Evolutionary conservation across 2,329 filamentous ascomycete genomes (phyloP), one percentile per base, ranked within the genome.

Genomic region (Pyrenophora tritici-repentis): DNA sequence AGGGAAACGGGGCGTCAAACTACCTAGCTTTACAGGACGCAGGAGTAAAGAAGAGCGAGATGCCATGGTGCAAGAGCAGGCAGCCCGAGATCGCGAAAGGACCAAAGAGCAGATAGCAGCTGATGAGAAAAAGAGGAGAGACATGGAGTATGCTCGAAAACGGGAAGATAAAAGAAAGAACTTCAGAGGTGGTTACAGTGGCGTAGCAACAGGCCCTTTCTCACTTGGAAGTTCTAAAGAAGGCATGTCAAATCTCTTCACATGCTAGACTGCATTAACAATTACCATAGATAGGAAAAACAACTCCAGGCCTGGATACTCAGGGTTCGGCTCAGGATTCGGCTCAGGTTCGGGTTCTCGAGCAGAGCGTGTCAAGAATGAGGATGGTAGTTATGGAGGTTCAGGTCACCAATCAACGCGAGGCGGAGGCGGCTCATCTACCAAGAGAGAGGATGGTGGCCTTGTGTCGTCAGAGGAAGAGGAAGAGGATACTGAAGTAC

Each of bases 391-490:
- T 32, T 51, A 58, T 12, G 53, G 51, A 32, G 62, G 59, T 12
- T 47, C 61, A 14, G 44, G 56, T 22, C 33, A 42, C 36, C 56
- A 59, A 31, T 62, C 62, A 35, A 47, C 49, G 10, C 57, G 56
- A 9, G 41, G 56, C 9, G 58, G 56, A 35, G 43, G 46, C 6
- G 41, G 55, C 33, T 29, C 60, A 7, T 63, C 56, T 4, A 55
- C 62, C 45, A 67, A 67, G 42, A 59, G 60, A 32, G 61, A 72
- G 53, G 61, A 76, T 47, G 74, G 74, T 8, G 76, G 72, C 14
- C 73, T 77, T 46, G 72, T 77, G 6, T 78, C 77, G 9, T 78
- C 77, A 18, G 79, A 81, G 40, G 81, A 83, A 31, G 74, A 78
- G 47, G 81, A 80, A 47, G 81, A 80, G 24, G 56, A 59, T 10